Percentiles rank a stretch among this genome's conserved stretches.
phyloP scores from a whole-genome alignment of 148 eudicot species.

The Chenopodium suecicum region DNA sequence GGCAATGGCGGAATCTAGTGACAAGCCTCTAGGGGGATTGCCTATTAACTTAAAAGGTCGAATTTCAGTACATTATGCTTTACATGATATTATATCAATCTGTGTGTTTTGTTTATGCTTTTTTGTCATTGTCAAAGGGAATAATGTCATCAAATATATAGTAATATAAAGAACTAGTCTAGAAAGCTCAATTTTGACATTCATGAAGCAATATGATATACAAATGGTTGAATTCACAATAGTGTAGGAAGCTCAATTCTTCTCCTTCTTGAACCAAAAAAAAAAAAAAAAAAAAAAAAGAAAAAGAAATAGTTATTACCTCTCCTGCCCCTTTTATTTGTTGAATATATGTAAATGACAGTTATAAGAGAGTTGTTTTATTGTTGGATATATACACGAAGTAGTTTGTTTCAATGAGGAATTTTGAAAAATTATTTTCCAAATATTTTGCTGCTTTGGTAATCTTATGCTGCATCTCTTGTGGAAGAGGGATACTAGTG shows the following conservation, averaged over 20 bases:
- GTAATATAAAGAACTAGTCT: background rate
- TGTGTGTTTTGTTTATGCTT: background rate
- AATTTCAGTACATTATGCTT: conserved; percentile 11
- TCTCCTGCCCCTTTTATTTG: no score
- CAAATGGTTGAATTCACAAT: background rate
- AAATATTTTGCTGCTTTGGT: no score
- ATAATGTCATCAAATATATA: no score
- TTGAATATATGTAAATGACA: no score
- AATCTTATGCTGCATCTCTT: no score
- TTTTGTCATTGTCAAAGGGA: background rate
- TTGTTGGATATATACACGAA: no score
- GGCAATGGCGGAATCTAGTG: conserved; percentile 71
- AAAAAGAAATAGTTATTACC: no score
- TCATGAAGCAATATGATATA: background rate
- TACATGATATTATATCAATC: background rate
- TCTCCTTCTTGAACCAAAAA: background rate
- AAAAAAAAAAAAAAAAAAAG: no score
- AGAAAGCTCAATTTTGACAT: background rate
- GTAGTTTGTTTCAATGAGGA: no score
- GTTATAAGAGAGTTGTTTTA: no score
- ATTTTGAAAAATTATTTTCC: no score
- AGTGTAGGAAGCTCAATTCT: background rate
- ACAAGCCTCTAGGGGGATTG: conserved; percentile 57
- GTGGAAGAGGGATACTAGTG: no score
- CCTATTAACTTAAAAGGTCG: conserved; percentile 77